phyloP scores from a whole-genome alignment of 2,329 filamentous ascomycete species.

The Talaromyces sp. region DNA sequence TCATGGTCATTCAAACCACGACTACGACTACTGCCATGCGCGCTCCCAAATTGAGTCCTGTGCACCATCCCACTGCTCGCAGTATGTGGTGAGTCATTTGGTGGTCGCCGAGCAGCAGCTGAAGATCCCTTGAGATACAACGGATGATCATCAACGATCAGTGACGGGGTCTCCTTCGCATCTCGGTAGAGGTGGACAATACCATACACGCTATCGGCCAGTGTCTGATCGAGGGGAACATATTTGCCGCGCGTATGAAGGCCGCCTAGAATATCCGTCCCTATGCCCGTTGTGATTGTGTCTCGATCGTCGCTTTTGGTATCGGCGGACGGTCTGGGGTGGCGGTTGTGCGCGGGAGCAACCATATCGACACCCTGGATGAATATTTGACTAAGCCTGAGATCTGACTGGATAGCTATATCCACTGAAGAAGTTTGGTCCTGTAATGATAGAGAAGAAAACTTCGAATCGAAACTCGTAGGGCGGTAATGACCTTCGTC shows the following conservation, averaged over 20 bases:
- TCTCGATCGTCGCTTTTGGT: slow-evolving; percentile 29
- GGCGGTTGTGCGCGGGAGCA: slow-evolving; percentile 24
- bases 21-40: slow-evolving; percentile 11
- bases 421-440: not conserved
- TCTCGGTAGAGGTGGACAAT: slow-evolving; percentile 93
- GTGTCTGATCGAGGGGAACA: slow-evolving; percentile 64
- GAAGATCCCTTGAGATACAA: slow-evolving; percentile 39
- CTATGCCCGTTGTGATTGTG: slow-evolving; percentile 47
- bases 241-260: slow-evolving; percentile 80
- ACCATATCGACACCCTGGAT: slow-evolving; percentile 79
- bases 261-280: slow-evolving; percentile 56
- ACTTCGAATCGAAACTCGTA: not conserved
- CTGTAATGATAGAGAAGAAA: not conserved
- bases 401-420: slow-evolving; percentile 53
- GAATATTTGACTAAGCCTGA: slow-evolving; percentile 74
- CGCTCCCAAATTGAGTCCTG: slow-evolving; percentile 7
- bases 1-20: slow-evolving; percentile 9
- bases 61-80: slow-evolving; percentile 16
- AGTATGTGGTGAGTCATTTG: slow-evolving; percentile 24
- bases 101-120: slow-evolving; percentile 31
- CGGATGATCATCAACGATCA: slow-evolving; percentile 50
- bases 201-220: slow-evolving; percentile 83
- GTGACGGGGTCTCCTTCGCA: slow-evolving; percentile 65
- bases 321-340: slow-evolving; percentile 24
- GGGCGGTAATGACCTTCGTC: not conserved